Percentiles rank a stretch among this genome's conserved stretches.
These are phyloP conservation scores for Nakazawaea laoshanensis DNA, from an alignment of 805 yeast genomes.

Conservation along the genomic window DNA sequence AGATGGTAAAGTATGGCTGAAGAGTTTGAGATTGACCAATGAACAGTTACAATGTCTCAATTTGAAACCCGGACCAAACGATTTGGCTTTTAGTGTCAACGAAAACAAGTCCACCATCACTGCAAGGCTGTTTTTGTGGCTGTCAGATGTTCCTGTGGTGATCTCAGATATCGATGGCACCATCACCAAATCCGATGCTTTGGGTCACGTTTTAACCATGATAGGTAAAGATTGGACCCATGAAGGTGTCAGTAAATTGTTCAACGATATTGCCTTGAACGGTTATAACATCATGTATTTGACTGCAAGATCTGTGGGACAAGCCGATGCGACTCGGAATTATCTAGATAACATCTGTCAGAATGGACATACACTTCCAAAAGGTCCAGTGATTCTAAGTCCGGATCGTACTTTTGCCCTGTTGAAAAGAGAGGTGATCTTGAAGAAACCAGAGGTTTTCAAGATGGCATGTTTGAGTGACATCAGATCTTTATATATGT, in stretches of 20 bases:
- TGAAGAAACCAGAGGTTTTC: constrained; percentile 96
- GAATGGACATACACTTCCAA: constrained; percentile 64
- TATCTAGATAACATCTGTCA: constrained; percentile 75
- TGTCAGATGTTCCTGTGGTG: constrained; percentile 76
- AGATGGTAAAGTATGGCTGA: constrained; percentile 40
- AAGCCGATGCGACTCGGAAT: constrained; percentile 84
- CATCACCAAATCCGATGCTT: constrained; percentile 93
- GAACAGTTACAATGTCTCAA: constrained; percentile 76
- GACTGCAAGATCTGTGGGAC: constrained; percentile 93
- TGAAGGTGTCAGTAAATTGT: constrained; percentile 86
- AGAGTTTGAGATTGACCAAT: constrained; percentile 83
- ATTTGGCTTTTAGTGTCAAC: constrained; percentile 68
- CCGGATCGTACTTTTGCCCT: constrained; percentile 98
- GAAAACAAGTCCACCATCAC: constrained; percentile 72
- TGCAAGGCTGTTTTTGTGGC: constrained; percentile 79
- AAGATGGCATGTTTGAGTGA: constrained; percentile 95
- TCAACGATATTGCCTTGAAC: constrained; percentile 76
- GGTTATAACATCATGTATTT: constrained; percentile 92
- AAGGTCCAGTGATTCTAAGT: constrained; percentile 88
- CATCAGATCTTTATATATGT: constrained; percentile 60
- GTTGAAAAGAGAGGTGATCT: constrained; percentile 78
- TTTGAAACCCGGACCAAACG: constrained; percentile 73
- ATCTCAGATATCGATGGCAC: constrained; percentile 98
- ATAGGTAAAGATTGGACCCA: constrained; percentile 98
- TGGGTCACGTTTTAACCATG: constrained; percentile 91